phyloP scores from a whole-genome alignment of 495 filamentous ascomycete genomes.

The Podospora conica region DNA sequence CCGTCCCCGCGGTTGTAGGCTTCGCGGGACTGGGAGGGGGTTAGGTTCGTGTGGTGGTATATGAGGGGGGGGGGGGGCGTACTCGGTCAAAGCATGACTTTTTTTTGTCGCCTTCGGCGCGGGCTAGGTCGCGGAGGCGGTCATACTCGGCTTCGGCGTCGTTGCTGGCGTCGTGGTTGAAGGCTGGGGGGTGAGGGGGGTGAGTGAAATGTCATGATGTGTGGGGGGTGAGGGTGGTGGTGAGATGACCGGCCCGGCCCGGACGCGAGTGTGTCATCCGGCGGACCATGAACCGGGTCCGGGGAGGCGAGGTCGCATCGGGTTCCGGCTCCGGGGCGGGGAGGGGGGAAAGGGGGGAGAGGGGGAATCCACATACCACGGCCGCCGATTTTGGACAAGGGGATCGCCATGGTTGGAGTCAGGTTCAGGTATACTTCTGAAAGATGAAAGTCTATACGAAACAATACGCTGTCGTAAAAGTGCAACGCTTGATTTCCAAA shows the following conservation, averaged over 20 bases:
- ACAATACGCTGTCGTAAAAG: not conserved
- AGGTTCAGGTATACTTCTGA: not conserved
- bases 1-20: constrained; percentile 78
- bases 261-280: not conserved
- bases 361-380: constrained; percentile 38
- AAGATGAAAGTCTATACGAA: not conserved
- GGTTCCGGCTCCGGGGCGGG: not conserved
- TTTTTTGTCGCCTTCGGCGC: constrained; percentile 68
- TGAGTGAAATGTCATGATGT: not conserved
- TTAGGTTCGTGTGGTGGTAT: constrained; percentile 7
- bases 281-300: not conserved
- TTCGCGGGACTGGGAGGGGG: constrained; percentile 53
- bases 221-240: not conserved
- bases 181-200: constrained; percentile 48
- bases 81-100: constrained; percentile 68
- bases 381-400: constrained; percentile 58
- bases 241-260: not conserved
- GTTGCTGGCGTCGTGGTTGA: constrained; percentile 64
- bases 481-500: not conserved
- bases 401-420: constrained; percentile 33
- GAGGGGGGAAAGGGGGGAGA: not conserved
- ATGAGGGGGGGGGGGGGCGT: constrained; percentile 8
- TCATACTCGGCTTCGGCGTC: constrained; percentile 85
- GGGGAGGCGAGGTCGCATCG: not conserved
- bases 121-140: constrained; percentile 76